phyloP scores from a whole-genome alignment of 495 filamentous ascomycete species.

The Polyplosphaeria fusca region DNA sequence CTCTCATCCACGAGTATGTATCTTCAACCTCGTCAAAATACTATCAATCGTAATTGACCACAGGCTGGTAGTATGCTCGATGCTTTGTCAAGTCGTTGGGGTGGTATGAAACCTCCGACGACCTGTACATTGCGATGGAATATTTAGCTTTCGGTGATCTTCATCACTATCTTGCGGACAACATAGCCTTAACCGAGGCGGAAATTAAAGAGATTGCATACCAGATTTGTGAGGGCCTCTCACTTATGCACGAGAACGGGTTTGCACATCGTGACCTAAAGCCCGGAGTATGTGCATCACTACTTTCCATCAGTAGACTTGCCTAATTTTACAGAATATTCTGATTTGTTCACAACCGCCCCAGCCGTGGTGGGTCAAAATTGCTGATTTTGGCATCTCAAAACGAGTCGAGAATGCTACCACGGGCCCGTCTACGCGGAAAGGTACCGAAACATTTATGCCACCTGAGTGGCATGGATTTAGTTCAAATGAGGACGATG shows the following conservation, averaged over 20 bases:
- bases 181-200: background rate
- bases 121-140: constrained; percentile 19
- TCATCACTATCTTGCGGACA: constrained; percentile 1
- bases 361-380: constrained; percentile 46
- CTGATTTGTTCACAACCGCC: constrained; percentile 8
- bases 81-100: constrained; percentile 23
- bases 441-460: constrained; percentile 40
- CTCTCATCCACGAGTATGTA: constrained; percentile 5
- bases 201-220: constrained; percentile 12
- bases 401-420: constrained; percentile 39
- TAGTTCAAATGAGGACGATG: background rate
- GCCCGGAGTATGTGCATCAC: constrained; percentile 7
- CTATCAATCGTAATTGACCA: no score
- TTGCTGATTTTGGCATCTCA: constrained; percentile 53
- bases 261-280: constrained; percentile 24
- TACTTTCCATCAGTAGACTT: background rate
- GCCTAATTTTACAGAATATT: constrained; percentile 13
- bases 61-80: constrained; percentile 18
- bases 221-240: constrained; percentile 14
- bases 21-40: background rate
- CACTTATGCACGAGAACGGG: constrained; percentile 16
- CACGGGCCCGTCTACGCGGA: constrained; percentile 31
- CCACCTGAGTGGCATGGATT: constrained; percentile 43
- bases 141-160: constrained; percentile 13
- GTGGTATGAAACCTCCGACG: constrained; percentile 11